A percentile compares a stretch with the other conserved stretches of the same genome.
phyloP scores from a whole-genome alignment of 208 protist genomes.

The Leptomonas pyrrhocoris region DNA sequence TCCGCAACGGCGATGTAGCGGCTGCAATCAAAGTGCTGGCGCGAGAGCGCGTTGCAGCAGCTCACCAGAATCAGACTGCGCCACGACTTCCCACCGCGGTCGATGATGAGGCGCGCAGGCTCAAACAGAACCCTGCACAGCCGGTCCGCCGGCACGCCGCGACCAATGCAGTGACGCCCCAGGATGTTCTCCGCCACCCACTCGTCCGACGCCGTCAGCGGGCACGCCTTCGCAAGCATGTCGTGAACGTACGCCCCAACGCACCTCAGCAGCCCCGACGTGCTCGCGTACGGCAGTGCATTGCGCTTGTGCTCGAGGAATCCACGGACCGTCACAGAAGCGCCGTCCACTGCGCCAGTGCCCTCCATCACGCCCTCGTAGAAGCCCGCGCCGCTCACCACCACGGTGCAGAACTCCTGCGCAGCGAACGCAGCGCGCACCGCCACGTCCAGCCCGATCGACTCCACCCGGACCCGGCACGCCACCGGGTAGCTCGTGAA shows the following conservation, averaged over 20 bases:
- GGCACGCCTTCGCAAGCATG: constrained; percentile 46
- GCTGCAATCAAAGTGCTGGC: constrained; percentile 60
- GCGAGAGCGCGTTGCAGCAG: constrained; percentile 53
- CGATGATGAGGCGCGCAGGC: constrained; percentile 61
- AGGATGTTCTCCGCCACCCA: constrained; percentile 63
- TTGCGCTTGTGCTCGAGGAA: constrained; percentile 53
- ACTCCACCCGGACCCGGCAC: constrained; percentile 33
- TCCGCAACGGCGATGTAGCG: constrained; percentile 62
- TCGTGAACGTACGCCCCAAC: constrained; percentile 40
- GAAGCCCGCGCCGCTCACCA: constrained; percentile 48
- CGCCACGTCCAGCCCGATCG: constrained; percentile 33
- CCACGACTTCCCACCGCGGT: constrained; percentile 71
- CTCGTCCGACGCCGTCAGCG: constrained; percentile 30
- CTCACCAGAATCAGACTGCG: constrained; percentile 62
- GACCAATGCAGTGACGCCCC: constrained; percentile 24
- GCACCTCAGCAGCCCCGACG: constrained; percentile 40
- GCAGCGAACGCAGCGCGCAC: constrained; percentile 38
- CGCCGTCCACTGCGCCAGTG: constrained; percentile 25
- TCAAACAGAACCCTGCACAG: constrained; percentile 56
- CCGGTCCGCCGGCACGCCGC: constrained; percentile 27
- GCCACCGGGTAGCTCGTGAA: constrained; percentile 50
- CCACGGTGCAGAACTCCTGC: constrained; percentile 58
- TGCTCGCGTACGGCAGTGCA: constrained; percentile 20
- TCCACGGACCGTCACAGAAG: constrained; percentile 30
- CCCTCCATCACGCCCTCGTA: constrained; percentile 53